phyloP scores from a whole-genome alignment of 2,329 filamentous ascomycete species.

The Microcyclospora pomicola region DNA sequence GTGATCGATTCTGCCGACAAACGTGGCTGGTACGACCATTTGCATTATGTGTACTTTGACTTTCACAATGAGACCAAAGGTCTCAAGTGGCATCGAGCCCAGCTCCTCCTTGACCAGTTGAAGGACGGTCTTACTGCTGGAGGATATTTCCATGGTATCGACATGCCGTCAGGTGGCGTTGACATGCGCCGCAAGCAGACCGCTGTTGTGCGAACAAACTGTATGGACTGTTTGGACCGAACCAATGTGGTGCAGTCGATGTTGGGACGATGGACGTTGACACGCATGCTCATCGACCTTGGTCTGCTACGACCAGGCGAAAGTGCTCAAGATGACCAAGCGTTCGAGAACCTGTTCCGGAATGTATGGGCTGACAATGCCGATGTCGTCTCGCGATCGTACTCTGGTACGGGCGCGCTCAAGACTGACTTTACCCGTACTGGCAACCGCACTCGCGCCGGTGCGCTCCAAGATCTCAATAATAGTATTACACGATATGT shows the following conservation, averaged over 20 bases:
- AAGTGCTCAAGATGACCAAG: conserved; percentile 62
- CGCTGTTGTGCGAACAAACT: conserved; percentile 90
- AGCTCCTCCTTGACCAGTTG: conserved; percentile 71
- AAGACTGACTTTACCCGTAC: conserved; percentile 98
- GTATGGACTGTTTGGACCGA: conserved; percentile 96
- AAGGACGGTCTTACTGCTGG: conserved; percentile 62
- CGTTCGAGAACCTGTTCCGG: conserved; percentile 83
- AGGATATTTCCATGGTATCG: conserved; percentile 83
- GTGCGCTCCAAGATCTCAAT: conserved; percentile 71
- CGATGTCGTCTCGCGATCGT: conserved; percentile 81
- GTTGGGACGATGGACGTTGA: conserved; percentile 78
- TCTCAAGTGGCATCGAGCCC: conserved; percentile 80
- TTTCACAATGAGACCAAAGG: conserved; percentile 97
- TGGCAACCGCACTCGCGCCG: conserved; percentile 72
- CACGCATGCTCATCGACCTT: conserved; percentile 74
- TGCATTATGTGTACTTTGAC: conserved; percentile 97
- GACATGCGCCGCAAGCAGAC: conserved; percentile 73
- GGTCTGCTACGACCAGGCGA: conserved; percentile 66
- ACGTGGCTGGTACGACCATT: conserved; percentile 57
- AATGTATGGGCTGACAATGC: conserved; percentile 99
- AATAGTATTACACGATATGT: conserved; percentile 84
- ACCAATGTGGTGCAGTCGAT: conserved; percentile 98
- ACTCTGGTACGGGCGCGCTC: conserved; percentile 90
- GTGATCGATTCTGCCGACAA: conserved; percentile 52
- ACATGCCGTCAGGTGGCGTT: conserved; percentile 65